Conservation (phyloP, 2,329 filamentous ascomycete species). For the Ramichloridium luteum region DNA sequence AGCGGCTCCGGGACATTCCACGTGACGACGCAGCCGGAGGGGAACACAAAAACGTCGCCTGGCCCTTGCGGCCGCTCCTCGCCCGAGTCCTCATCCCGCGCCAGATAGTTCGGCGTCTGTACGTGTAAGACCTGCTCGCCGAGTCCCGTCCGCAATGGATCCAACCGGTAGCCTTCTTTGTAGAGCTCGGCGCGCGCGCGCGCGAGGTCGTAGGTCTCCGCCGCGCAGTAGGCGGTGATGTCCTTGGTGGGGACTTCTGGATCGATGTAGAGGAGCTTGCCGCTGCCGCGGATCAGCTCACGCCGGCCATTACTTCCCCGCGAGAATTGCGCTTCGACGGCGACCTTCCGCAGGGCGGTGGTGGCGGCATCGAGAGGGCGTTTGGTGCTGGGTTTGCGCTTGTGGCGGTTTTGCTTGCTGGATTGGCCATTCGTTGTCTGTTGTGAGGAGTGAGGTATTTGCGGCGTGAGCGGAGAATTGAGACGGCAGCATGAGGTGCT, state of each 20-base stretch:
- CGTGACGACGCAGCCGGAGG: conserved; percentile 82
- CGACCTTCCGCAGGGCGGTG: conserved; percentile 70
- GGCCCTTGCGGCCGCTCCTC: conserved; percentile 23
- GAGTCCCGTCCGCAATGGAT: conserved; percentile 49
- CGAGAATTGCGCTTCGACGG: conserved; percentile 66
- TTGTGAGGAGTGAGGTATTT: too few relatives aligned
- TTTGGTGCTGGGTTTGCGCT: conserved; percentile 38
- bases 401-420: conserved; percentile 24
- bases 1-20: conserved; percentile 76
- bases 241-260: conserved; percentile 36
- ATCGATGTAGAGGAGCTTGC: conserved; percentile 33
- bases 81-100: conserved; percentile 32
- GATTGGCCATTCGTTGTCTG: conserved; percentile 2
- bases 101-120: conserved; percentile 29
- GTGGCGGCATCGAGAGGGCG: conserved; percentile 38
- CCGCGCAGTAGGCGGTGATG: conserved; percentile 54
- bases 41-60: conserved; percentile 91
- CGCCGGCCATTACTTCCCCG: conserved; percentile 29
- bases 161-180: conserved; percentile 48
- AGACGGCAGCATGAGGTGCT: too few relatives aligned
- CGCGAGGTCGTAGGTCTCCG: conserved; percentile 53
- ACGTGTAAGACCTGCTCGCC: conserved; percentile 56
- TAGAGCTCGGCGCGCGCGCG: conserved; percentile 46
- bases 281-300: conserved; percentile 38
- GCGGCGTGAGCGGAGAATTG: too few relatives aligned